These are phyloP conservation scores for Tylopilus sp. DNA, from an alignment of 1,284 basidiomycete genomes.

Conservation along the genomic window DNA sequence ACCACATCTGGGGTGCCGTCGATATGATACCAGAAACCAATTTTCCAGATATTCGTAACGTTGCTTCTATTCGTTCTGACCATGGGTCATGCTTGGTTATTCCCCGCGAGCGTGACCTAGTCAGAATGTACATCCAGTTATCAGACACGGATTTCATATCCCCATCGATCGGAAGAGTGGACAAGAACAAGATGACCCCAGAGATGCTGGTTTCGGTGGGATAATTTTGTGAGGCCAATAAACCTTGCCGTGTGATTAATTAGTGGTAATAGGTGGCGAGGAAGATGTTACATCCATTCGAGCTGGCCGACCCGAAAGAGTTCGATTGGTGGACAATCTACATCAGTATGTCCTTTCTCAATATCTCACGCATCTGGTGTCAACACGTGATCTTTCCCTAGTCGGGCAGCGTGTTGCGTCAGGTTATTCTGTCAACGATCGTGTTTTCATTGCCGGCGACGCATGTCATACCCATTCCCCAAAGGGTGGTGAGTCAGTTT, in stretches of 20 bases:
- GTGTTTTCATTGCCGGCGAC: constrained; percentile 79
- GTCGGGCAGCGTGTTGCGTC: constrained; percentile 76
- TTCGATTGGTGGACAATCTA: constrained; percentile 85
- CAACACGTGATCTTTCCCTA: constrained; percentile 21
- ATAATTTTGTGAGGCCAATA: constrained; percentile 22
- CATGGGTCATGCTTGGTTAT: constrained; percentile 71
- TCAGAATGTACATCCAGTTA: constrained; percentile 77
- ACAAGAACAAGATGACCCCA: constrained; percentile 59
- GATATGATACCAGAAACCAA: constrained; percentile 72
- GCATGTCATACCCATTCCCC: constrained; percentile 86
- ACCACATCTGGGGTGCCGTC: constrained; percentile 79
- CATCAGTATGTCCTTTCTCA: constrained; percentile 45
- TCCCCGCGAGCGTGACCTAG: constrained; percentile 69
- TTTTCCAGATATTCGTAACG: constrained; percentile 80
- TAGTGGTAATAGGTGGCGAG: constrained; percentile 49
- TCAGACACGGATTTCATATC: constrained; percentile 51
- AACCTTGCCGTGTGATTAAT: background rate
- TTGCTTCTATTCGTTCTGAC: constrained; percentile 58
- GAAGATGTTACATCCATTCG: constrained; percentile 68
- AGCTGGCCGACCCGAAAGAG: constrained; percentile 52
- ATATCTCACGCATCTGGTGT: background rate
- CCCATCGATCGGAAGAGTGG: constrained; percentile 48
- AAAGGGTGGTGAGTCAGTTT: constrained; percentile 51
- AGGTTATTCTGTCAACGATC: constrained; percentile 60
- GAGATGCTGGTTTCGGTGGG: constrained; percentile 60